phyloP scores from a whole-genome alignment of 129 eudicot species.

The Gnaphalium uliginosum region DNA sequence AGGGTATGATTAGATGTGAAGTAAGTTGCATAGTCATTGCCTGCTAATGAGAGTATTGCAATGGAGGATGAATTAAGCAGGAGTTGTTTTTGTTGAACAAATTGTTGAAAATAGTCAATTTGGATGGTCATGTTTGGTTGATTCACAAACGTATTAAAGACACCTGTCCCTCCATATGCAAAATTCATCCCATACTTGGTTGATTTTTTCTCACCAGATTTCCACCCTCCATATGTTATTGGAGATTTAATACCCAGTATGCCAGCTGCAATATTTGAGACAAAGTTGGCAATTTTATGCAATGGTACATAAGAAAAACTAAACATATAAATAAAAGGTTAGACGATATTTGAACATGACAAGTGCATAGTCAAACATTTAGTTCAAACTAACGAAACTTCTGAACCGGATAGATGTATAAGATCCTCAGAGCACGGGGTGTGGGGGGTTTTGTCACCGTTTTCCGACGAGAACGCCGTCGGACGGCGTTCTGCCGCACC shows the following conservation, averaged over 20 bases:
- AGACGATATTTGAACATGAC: background rate
- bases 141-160: constrained; percentile 56
- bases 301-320: too few relatives aligned
- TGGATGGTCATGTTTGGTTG: constrained; percentile 83
- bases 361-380: background rate
- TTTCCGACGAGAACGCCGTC: too few relatives aligned
- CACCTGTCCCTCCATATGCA: constrained; percentile 91
- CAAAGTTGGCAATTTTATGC: background rate
- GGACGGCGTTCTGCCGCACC: too few relatives aligned
- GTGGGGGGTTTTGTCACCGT: too few relatives aligned
- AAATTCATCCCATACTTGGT: constrained; percentile 59
- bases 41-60: constrained; percentile 62
- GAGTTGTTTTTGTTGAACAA: constrained; percentile 36
- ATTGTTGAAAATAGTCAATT: constrained; percentile 55
- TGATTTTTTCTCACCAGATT: constrained; percentile 35
- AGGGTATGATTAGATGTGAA: constrained; percentile 47
- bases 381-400: too few relatives aligned
- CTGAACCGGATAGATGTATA: too few relatives aligned
- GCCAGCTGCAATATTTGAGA: constrained; percentile 42
- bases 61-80: constrained; percentile 44
- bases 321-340: too few relatives aligned
- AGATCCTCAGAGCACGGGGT: too few relatives aligned
- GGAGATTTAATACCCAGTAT: constrained; percentile 56
- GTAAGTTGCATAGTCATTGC: constrained; percentile 72
- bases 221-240: constrained; percentile 44